Conservation (phyloP, 345 rosid species). For the Euphorbia peplus region DNA sequence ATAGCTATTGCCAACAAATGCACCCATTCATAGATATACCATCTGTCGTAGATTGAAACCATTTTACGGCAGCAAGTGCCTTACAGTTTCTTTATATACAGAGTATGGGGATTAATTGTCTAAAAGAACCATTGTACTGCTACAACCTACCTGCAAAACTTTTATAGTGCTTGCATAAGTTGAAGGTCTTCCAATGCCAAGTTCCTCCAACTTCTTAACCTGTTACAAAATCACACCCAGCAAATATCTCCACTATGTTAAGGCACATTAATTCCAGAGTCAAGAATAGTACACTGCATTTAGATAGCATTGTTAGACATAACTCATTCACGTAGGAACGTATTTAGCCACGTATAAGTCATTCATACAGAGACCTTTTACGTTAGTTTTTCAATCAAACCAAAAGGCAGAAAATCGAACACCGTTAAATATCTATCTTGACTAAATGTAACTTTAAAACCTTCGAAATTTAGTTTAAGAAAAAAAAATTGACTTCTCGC, state of each 20-base stretch:
- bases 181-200: constrained; percentile 98
- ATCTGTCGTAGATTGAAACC: neutral
- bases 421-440: neutral
- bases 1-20: neutral
- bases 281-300: neutral
- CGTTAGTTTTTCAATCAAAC: neutral
- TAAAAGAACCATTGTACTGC: neutral
- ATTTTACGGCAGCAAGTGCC: neutral
- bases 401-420: neutral
- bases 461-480: neutral
- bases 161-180: constrained; percentile 87
- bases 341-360: neutral
- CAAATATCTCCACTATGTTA: neutral
- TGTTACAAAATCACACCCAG: constrained; percentile 30
- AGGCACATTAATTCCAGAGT: neutral
- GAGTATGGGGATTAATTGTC: neutral
- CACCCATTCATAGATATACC: neutral
- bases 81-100: neutral
- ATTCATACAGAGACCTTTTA: neutral
- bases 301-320: neutral
- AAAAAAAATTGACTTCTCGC: neutral
- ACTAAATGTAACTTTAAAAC: neutral
- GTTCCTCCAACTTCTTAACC: constrained; percentile 97
- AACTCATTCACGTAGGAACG: neutral
- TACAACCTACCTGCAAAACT: constrained; percentile 86